Conservation (phyloP, 345 rosid species). For the Kandelia obovata region DNA sequence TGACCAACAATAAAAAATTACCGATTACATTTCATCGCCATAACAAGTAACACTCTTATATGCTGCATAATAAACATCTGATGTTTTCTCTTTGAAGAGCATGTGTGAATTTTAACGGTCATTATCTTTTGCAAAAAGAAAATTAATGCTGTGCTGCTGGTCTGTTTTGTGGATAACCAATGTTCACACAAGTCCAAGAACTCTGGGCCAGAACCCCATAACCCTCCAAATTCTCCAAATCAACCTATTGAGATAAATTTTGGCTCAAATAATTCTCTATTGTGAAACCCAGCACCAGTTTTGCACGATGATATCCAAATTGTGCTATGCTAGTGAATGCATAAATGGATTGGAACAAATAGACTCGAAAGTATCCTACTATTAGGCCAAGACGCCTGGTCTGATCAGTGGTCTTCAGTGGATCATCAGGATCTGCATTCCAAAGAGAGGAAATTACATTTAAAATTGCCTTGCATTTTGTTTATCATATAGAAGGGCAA, state of each 20-base stretch:
- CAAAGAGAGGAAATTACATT: conserved; percentile 1
- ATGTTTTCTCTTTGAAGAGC: no score
- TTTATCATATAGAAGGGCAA: no score
- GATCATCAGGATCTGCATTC: conserved; percentile 81
- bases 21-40: neutral
- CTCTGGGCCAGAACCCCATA: no score
- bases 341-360: neutral
- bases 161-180: no score
- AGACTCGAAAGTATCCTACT: conserved; percentile 37
- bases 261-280: no score
- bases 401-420: conserved; percentile 90
- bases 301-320: neutral
- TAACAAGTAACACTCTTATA: neutral
- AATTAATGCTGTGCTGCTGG: no score
- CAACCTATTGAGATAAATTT: no score
- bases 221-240: no score
- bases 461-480: neutral
- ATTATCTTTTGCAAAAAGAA: no score
- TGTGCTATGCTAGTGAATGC: neutral
- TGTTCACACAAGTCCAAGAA: no score
- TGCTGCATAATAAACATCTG: no score
- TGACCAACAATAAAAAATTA: conserved; percentile 24
- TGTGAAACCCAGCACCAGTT: neutral
- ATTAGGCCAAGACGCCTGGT: conserved; percentile 89
- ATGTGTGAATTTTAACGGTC: no score